Percentiles rank a stretch among this genome's conserved stretches.
phyloP scores from a whole-genome alignment of 305 asterid genomes.

The Nicotiana rustica region DNA sequence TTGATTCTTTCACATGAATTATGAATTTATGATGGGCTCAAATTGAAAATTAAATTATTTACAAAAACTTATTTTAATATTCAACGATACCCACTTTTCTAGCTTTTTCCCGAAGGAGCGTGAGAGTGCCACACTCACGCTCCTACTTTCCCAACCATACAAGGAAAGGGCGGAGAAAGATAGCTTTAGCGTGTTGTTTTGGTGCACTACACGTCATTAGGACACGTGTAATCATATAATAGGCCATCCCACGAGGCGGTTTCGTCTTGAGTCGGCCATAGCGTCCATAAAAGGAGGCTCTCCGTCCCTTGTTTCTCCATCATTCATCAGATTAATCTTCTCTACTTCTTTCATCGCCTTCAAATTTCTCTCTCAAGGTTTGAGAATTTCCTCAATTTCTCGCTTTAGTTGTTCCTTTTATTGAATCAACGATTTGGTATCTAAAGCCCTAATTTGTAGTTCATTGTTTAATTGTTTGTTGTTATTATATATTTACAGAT shows the following conservation, averaged over 20 bases:
- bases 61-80: no score
- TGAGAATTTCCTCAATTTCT: not conserved
- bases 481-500: conserved; percentile 29
- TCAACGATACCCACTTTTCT: no score
- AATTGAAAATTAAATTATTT: no score
- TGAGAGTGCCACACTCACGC: not conserved
- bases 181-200: conserved; percentile 33
- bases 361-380: conserved; percentile 33
- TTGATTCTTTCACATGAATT: no score
- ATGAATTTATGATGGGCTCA: no score
- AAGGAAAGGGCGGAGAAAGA: conserved; percentile 36
- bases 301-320: not conserved
- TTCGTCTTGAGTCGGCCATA: conserved; percentile 24
- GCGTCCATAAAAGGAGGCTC: conserved; percentile 34
- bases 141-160: conserved; percentile 35
- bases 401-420: not conserved
- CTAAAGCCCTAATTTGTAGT: not conserved
- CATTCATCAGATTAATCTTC: not conserved
- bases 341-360: not conserved
- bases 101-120: conserved; percentile 25
- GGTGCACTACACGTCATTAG: conserved; percentile 28
- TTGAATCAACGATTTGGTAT: not conserved
- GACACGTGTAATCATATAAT: conserved; percentile 35
- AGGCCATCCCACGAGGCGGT: conserved; percentile 24
- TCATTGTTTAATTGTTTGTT: not conserved